Conservation (phyloP, 306 rosid genomes). For the Geum urbanum region DNA sequence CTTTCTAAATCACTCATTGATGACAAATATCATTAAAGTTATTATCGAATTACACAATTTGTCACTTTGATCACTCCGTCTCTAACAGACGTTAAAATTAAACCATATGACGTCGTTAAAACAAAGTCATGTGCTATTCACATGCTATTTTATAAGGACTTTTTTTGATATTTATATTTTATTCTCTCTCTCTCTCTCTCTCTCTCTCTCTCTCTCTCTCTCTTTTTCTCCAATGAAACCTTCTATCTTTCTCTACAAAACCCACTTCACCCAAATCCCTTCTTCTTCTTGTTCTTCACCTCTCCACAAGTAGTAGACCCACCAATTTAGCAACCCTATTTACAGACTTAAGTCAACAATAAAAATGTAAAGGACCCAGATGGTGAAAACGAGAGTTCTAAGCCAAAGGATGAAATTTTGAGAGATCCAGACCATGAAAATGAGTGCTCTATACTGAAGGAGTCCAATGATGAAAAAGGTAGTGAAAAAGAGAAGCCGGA, state of each 20-base stretch:
- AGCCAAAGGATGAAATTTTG: neutral
- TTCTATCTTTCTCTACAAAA: constrained; percentile 38
- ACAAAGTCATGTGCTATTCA: too few relatives aligned
- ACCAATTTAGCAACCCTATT: constrained; percentile 21
- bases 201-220: too few relatives aligned
- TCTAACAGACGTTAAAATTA: too few relatives aligned
- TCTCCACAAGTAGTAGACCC: neutral
- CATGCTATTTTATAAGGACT: too few relatives aligned
- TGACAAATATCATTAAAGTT: too few relatives aligned
- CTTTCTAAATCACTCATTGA: too few relatives aligned
- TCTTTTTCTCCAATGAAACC: too few relatives aligned
- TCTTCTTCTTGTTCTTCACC: constrained; percentile 28
- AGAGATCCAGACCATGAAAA: neutral
- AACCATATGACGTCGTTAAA: too few relatives aligned
- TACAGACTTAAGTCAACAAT: constrained; percentile 8
- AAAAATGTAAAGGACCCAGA: constrained; percentile 1
- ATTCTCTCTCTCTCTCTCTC: too few relatives aligned
- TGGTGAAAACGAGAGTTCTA: neutral
- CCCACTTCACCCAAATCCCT: constrained; percentile 43
- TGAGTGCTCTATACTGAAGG: neutral
- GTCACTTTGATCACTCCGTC: too few relatives aligned
- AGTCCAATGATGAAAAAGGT: constrained; percentile 16
- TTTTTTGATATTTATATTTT: too few relatives aligned
- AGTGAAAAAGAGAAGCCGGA: constrained; percentile 13
- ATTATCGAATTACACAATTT: too few relatives aligned